These are phyloP conservation scores for Vitellaria paradoxa DNA, from an alignment of 179 eudicot species.

Conservation along the genomic window DNA sequence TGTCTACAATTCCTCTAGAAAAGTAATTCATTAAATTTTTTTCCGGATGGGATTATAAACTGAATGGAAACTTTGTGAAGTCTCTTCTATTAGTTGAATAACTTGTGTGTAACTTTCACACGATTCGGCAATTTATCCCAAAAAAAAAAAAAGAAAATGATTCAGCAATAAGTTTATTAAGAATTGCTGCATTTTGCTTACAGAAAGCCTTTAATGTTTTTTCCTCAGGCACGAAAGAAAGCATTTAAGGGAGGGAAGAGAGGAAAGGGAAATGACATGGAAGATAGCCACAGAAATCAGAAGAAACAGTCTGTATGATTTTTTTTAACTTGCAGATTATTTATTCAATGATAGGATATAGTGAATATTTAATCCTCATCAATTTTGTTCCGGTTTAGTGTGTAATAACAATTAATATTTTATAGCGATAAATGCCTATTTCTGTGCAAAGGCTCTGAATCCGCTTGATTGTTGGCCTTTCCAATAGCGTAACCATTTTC, in stretches of 20 bases:
- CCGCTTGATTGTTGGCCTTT: too few relatives aligned
- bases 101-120: background rate
- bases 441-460: too few relatives aligned
- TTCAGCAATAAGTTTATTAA: background rate
- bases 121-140: background rate
- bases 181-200: background rate
- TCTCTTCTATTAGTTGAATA: background rate
- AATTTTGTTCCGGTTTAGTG: too few relatives aligned
- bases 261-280: slow-evolving; percentile 8
- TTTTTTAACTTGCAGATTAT: background rate
- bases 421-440: too few relatives aligned
- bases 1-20: too few relatives aligned
- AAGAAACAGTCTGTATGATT: slow-evolving; percentile 9
- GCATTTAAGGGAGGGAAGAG: slow-evolving; percentile 5
- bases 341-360: background rate
- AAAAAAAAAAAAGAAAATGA: too few relatives aligned
- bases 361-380: too few relatives aligned
- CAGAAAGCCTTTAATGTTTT: background rate
- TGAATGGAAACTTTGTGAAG: background rate
- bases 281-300: background rate
- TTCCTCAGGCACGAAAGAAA: slow-evolving; percentile 5
- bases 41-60: background rate
- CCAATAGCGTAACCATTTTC: too few relatives aligned
- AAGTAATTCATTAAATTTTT: too few relatives aligned
- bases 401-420: too few relatives aligned